Conservation (phyloP, 1,284 basidiomycete species). For the Cutaneotrichosporon cyanovorans region DNA sequence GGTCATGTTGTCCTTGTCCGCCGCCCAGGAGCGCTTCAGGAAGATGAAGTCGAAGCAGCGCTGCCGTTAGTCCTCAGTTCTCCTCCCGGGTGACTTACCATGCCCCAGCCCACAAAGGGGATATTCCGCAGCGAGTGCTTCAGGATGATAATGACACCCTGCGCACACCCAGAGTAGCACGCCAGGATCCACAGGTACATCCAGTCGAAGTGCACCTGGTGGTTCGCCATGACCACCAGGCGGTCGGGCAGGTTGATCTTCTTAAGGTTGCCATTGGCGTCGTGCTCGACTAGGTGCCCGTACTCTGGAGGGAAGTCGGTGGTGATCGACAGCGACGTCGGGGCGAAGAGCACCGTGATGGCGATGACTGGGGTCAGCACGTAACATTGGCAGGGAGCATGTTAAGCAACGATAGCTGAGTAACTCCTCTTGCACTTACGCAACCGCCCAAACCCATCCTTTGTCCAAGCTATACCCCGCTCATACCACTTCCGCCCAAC, state of each 20-base stretch:
- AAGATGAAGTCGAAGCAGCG: slow-evolving; percentile 89
- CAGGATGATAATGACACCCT: slow-evolving; percentile 73
- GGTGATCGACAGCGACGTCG: slow-evolving; percentile 66
- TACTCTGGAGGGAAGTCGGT: slow-evolving; percentile 36
- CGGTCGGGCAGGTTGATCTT: slow-evolving; percentile 65
- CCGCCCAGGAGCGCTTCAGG: slow-evolving; percentile 75
- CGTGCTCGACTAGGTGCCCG: slow-evolving; percentile 50
- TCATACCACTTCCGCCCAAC: slow-evolving; percentile 52
- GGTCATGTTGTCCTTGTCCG: slow-evolving; percentile 60
- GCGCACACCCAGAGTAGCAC: slow-evolving; percentile 61
- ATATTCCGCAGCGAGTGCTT: slow-evolving; percentile 84
- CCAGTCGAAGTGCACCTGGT: slow-evolving; percentile 82
- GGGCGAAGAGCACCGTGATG: slow-evolving; percentile 67
- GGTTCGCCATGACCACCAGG: slow-evolving; percentile 70
- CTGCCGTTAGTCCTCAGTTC: slow-evolving; percentile 46
- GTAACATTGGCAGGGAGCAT: neutral
- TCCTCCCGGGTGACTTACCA: slow-evolving; percentile 1
- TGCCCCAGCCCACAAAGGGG: slow-evolving; percentile 69
- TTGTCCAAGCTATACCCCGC: slow-evolving; percentile 65
- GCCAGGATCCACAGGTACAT: slow-evolving; percentile 79
- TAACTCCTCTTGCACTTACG: slow-evolving; percentile 49
- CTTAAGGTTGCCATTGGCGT: slow-evolving; percentile 52
- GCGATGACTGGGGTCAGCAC: slow-evolving; percentile 28
- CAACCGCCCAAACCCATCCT: slow-evolving; percentile 69
- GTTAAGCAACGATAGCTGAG: neutral